Evolutionary conservation across 164 flowering plant species (phyloP).

Genomic region (Aristolochia californica): DNA sequence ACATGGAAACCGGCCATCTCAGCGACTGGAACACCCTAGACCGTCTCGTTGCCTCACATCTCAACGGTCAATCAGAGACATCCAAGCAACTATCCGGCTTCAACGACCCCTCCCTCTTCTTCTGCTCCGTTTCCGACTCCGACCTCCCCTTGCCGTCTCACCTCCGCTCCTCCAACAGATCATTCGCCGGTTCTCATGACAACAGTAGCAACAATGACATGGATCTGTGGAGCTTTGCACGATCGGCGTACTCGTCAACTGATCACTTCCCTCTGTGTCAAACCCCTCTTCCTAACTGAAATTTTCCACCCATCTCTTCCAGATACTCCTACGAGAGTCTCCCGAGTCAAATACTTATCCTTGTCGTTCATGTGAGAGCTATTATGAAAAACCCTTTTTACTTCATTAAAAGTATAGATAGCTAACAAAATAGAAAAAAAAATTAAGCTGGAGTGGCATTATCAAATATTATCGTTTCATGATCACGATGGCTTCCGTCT

Average conservation of each 20-base stretch:
- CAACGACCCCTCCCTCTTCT: conserved; percentile 19
- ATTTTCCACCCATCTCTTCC: too few species aligned
- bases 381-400: not conserved
- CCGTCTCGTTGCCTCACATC: conserved; percentile 51
- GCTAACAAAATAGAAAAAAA: too few species aligned
- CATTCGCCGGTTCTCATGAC: conserved; percentile 16
- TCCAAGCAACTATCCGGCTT: too few species aligned
- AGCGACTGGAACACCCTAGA: conserved; percentile 53
- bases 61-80: conserved; percentile 41
- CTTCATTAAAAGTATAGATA: too few species aligned
- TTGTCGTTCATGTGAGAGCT: not conserved
- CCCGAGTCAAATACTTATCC: not conserved
- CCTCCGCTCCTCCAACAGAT: too few species aligned
- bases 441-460: conserved; percentile 26
- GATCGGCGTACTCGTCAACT: conserved; percentile 36
- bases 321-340: too few species aligned
- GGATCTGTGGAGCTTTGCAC: conserved; percentile 50
- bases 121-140: conserved; percentile 17
- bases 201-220: conserved; percentile 23
- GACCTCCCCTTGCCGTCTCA: conserved; percentile 3
- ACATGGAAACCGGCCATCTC: conserved; percentile 1
- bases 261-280: conserved; percentile 25
- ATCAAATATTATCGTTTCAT: conserved; percentile 23
- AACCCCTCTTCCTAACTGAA: not conserved
- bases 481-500: conserved; percentile 24